These are phyloP conservation scores for Monilinia polystroma DNA, from an alignment of 2,329 filamentous ascomycete species.

Conservation along the genomic window DNA sequence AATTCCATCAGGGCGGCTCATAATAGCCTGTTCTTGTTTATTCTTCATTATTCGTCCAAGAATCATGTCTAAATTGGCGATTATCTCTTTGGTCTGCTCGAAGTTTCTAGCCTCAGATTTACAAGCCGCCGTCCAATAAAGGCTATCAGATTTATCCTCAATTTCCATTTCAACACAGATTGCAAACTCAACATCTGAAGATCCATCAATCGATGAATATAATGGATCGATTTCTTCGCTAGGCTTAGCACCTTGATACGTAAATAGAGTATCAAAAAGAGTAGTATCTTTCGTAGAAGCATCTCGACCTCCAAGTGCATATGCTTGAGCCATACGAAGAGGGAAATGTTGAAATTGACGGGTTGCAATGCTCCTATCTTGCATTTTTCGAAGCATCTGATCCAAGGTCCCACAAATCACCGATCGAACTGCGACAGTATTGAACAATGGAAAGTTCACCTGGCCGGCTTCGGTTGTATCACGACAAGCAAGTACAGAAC, in stretches of 20 bases:
- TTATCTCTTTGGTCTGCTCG: conserved; percentile 49
- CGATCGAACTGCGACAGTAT: conserved; percentile 74
- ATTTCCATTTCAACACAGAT: conserved; percentile 79
- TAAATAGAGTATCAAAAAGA: conserved; percentile 64
- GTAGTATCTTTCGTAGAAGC: conserved; percentile 38
- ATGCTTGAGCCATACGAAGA: conserved; percentile 64
- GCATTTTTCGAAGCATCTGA: conserved; percentile 70
- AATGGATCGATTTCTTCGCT: conserved; percentile 24
- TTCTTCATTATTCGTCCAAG: conserved; percentile 55
- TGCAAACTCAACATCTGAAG: conserved; percentile 74
- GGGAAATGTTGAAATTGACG: conserved; percentile 75
- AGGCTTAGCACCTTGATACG: conserved; percentile 56
- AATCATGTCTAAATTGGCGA: conserved; percentile 59
- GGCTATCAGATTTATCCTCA: conserved; percentile 43
- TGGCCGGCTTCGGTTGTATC: conserved; percentile 67
- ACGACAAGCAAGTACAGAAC: conserved; percentile 80
- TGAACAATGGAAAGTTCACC: conserved; percentile 87
- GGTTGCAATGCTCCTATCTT: conserved; percentile 65
- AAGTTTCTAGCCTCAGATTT: conserved; percentile 55
- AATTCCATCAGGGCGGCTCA: conserved; percentile 51
- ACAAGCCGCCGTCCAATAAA: conserved; percentile 73
- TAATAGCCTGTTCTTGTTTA: conserved; percentile 52
- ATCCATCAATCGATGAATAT: conserved; percentile 44
- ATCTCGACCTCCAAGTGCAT: conserved; percentile 43
- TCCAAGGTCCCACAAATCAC: conserved; percentile 66